Evolutionary conservation across 345 rosid species (phyloP), one percentile per base, ranked within the genome.

Genomic region (Triadica sebifera): DNA sequence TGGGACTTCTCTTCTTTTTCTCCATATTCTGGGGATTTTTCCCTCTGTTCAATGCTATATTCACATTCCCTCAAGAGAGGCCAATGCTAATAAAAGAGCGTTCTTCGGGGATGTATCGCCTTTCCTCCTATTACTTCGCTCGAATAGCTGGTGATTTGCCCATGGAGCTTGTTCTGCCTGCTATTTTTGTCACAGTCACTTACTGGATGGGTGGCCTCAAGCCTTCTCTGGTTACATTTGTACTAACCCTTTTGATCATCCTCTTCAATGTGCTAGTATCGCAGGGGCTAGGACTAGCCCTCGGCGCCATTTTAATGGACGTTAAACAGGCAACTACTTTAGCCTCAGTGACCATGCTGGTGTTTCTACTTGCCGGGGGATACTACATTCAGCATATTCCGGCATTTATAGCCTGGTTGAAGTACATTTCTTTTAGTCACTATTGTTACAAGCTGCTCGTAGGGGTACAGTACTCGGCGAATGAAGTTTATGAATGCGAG

Each of bases 131-230:
- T 64, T 94, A 85, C 81, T 81, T 90, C 19, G 92, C 97, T 4
- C 80, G 95, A 63, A 88, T 80, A 12, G 92, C 84, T 0, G 98
- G 98, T 2, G 98, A 94, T 83, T 83, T 94, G 66, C 97, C 98
- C 2, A 94, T 94, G 97, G 98, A 94, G 78, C 95, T 94, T 6
- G 86, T 94, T 72, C 91, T 94, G 60, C 98, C 98, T 6, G 88
- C 97, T 0, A 84, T 88, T 37, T 94, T 92, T 38, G 86, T 89
- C 8, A 87, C 92, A 4, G 39, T 92, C 52, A 77, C 95, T 4
- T 94, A 94, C 77, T 94, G 98, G 98, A 94, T 92, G 97, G 97
- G 95, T 0, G 97, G 97, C 46, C 97, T 94, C 25, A 94, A 89
- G 75, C 94, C 92, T 16, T 94, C 97, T 9, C 74, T 83, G 12